A percentile compares a stretch with the other conserved stretches of the same genome.
These are phyloP conservation scores for Beauveria bassiana DNA, from an alignment of 2,329 filamentous ascomycete species.

Conservation along the genomic window DNA sequence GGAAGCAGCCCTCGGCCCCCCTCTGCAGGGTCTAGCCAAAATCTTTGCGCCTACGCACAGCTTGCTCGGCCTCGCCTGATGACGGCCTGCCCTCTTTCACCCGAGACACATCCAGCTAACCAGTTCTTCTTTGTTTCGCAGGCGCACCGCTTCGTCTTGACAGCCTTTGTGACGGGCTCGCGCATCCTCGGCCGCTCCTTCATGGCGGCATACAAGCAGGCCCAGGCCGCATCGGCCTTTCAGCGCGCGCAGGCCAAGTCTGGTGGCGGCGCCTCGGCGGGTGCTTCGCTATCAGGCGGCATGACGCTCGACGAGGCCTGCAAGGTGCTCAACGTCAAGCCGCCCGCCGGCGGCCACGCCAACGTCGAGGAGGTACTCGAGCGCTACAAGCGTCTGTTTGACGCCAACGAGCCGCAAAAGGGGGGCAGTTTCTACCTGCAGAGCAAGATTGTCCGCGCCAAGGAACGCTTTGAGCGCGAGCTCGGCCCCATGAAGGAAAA, in stretches of 20 bases:
- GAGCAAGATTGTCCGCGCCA: slow-evolving; percentile 87
- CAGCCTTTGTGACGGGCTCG: slow-evolving; percentile 81
- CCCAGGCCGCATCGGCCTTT: slow-evolving; percentile 77
- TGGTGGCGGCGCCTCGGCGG: slow-evolving; percentile 46
- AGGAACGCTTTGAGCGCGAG: slow-evolving; percentile 88
- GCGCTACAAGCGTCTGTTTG: slow-evolving; percentile 90
- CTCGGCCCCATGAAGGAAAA: slow-evolving; percentile 64
- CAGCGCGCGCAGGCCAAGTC: slow-evolving; percentile 62
- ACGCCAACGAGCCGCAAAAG: slow-evolving; percentile 88
- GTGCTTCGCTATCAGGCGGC: slow-evolving; percentile 54
- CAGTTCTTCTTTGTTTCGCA: slow-evolving; percentile 27
- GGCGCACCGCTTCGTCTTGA: slow-evolving; percentile 86
- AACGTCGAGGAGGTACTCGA: slow-evolving; percentile 74
- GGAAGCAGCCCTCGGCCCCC: background rate
- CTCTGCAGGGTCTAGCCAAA: background rate
- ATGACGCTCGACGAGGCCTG: slow-evolving; percentile 95
- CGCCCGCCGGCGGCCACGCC: slow-evolving; percentile 63
- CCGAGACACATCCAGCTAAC: background rate
- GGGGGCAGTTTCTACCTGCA: slow-evolving; percentile 97
- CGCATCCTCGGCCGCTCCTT: slow-evolving; percentile 92
- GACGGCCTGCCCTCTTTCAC: background rate
- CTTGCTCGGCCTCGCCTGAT: background rate
- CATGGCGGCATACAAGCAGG: slow-evolving; percentile 91
- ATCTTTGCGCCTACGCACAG: background rate
- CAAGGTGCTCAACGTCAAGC: slow-evolving; percentile 93